Conservation (phyloP, 805 yeast species). For the Spathaspora arborariae region DNA sequence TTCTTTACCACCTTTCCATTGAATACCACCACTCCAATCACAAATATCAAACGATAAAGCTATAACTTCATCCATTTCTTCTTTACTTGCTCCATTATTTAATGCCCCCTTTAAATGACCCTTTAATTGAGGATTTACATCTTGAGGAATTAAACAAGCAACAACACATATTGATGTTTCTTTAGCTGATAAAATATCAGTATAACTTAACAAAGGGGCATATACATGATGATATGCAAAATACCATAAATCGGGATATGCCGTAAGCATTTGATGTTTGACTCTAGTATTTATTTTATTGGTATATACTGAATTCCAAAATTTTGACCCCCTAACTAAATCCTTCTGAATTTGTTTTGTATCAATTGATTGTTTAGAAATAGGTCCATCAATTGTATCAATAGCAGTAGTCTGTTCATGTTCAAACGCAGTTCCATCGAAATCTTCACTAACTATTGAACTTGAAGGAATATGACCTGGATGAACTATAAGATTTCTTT, state of each 20-base stretch:
- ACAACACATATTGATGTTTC: conserved; percentile 78
- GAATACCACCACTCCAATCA: conserved; percentile 64
- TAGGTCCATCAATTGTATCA: conserved; percentile 43
- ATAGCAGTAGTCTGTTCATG: conserved; percentile 13
- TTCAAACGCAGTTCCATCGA: conserved; percentile 34
- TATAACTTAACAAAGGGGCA: conserved; percentile 69
- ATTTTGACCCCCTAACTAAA: conserved; percentile 50
- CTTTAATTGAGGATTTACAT: conserved; percentile 87
- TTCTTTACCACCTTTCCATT: conserved; percentile 49
- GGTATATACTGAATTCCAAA: conserved; percentile 70
- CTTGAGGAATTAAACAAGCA: conserved; percentile 83
- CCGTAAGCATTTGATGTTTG: conserved; percentile 57
- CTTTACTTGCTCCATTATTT: conserved; percentile 68
- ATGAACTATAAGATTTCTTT: conserved; percentile 23
- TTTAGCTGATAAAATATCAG: conserved; percentile 54
- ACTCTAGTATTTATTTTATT: conserved; percentile 71
- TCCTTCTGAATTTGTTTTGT: conserved; percentile 21
- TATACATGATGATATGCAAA: conserved; percentile 71
- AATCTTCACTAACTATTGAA: conserved; percentile 36
- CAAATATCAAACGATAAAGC: conserved; percentile 60
- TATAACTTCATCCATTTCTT: conserved; percentile 59
- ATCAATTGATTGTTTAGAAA: conserved; percentile 28
- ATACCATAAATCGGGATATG: conserved; percentile 85
- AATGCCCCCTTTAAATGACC: conserved; percentile 88
- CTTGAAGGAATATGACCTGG: conserved; percentile 36